Evolutionary conservation across 108 stramenopile genomes (phyloP), one percentile per base, ranked within the genome.

Genomic region (Cyclostephanos invisitatus): DNA sequence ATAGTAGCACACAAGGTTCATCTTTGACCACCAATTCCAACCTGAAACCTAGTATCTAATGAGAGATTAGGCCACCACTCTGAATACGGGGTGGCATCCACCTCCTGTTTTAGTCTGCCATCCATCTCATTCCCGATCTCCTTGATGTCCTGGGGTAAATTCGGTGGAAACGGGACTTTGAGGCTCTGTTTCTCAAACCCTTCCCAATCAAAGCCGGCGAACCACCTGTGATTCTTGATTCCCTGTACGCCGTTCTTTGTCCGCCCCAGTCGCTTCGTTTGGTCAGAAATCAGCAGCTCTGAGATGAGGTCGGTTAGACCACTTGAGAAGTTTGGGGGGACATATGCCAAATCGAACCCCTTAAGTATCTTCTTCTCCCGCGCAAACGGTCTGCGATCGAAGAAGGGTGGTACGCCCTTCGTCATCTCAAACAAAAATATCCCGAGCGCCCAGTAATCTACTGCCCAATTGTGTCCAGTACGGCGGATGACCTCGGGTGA

Each of bases 401-500:
- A 78, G 64, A 92, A 92, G 6, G 91, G 91, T 0, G 89, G 69
- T 27, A 47, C 50, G n/a, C 91, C 91, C 14, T 67, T 83, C 11
- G 85, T 74, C 35, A 89, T 60, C 54, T 89, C 88, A 69, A 79
- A 86, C 11, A 84, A 58, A 22, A 89, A 70, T 35, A 89, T 75
- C 20, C 88, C 88, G 11, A 89, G 68, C 3, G 80, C 72, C 88
- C 88, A 89, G 50, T 85, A 89, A 59, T 89, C 88, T 10, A 89
- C 86, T 3, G 86, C 86, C 69, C 83, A 70, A 65, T 90, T 89
- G 67, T 92, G 89, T 14, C 91, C 91, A 24, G 68, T 64, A 63
- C 87, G 87, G 25, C 79, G 38, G 37, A 86, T 77, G 20, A 83
- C 66, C 46, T 86, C 85, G 3, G 88, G 88, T 0, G 85, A 74